Percentiles rank a stretch among this genome's conserved stretches.
These are phyloP conservation scores for Lasiosphaeria ovina DNA, from an alignment of 495 filamentous ascomycete genomes.

Conservation along the genomic window DNA sequence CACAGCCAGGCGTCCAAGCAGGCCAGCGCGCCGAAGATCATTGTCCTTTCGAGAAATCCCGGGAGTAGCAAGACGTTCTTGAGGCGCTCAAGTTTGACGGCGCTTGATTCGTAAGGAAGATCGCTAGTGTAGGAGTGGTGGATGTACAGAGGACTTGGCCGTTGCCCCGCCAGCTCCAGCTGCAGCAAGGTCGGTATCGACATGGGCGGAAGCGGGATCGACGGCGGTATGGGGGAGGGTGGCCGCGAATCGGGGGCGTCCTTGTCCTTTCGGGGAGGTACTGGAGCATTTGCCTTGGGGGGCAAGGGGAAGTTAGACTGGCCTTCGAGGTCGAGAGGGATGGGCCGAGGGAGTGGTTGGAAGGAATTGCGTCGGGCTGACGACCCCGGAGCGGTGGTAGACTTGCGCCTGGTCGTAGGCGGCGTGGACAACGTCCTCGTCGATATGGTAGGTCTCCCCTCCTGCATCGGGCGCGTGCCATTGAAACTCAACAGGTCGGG, in stretches of 20 bases:
- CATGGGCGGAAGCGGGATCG: conserved; percentile 77
- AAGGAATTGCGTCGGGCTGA: conserved; percentile 34
- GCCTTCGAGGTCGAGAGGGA: conserved; percentile 32
- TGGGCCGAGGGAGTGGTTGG: conserved; percentile 27
- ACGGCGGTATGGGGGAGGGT: conserved; percentile 64
- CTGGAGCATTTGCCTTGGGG: conserved; percentile 8
- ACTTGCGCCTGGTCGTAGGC: conserved; percentile 38
- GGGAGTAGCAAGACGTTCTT: conserved; percentile 84
- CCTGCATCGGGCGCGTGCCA: conserved; percentile 1
- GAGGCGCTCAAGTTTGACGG: conserved; percentile 91
- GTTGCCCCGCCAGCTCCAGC: conserved; percentile 77
- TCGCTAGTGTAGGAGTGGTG: conserved; percentile 69
- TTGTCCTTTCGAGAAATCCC: conserved; percentile 74
- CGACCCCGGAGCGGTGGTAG: conserved; percentile 25
- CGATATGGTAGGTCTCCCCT: conserved; percentile 17
- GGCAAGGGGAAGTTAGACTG: conserved; percentile 19
- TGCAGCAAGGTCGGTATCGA: conserved; percentile 87
- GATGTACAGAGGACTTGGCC: conserved; percentile 85
- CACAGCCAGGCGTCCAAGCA: conserved; percentile 98
- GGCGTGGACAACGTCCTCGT: conserved; percentile 46
- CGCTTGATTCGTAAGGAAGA: conserved; percentile 91
- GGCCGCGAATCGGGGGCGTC: conserved; percentile 35
- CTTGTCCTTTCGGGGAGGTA: conserved; percentile 16
- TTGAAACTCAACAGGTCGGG: conserved; percentile 4
- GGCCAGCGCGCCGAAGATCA: conserved; percentile 83